Evolutionary conservation across 1,284 basidiomycete genomes (phyloP), one percentile per base, ranked within the genome.

Genomic region (Crucibulum cyathiforme): DNA sequence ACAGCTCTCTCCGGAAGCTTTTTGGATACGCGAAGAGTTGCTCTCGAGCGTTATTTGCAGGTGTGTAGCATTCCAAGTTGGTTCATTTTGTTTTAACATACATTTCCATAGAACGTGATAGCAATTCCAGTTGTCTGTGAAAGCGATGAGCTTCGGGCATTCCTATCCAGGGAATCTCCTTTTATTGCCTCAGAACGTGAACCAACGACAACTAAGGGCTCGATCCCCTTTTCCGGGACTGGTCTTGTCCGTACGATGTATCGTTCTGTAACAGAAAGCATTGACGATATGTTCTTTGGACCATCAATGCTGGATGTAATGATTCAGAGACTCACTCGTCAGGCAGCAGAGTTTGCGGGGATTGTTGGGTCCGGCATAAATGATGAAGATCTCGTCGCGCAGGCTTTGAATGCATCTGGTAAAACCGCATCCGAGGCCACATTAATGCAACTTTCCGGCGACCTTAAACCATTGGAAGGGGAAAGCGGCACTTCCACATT

Each of bases 221-320:
- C 77, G 10, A 70, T 77, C 2, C 72, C 82, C 0, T 88, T 90
- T 63, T 86, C 89, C 2, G 89, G 93, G 9, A 86, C 90, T 50
- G 86, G 85, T 58, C 81, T 96, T 50, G 92, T 98, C 58, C 89
- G 90, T 62, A 89, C 89, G 17, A 83, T 98, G 63, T 96, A 96
- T 74, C 87, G 92, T 54, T 93, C 95, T 36, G 90, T 98, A 54
- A 88, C 95, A 7, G 92, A 93, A 63, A 95, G 94, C 71, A 90
- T 98, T 65, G 96, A 98, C 74, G 95, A 96, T 72, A 94, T 95
- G 83, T 89, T 95, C 74, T 93, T 94, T 61, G 93, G 93, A 0
- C 94, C 94, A 1, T 95, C 94, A 0, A 97, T 98, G 94, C 79
- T 98, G 47, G 96, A 98, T 71, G 88, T 96, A 57, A 94, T 98